These are phyloP conservation scores for Auxenochlorella pyrenoidosa DNA, from an alignment of 139 green algal species.

Conservation along the genomic window DNA sequence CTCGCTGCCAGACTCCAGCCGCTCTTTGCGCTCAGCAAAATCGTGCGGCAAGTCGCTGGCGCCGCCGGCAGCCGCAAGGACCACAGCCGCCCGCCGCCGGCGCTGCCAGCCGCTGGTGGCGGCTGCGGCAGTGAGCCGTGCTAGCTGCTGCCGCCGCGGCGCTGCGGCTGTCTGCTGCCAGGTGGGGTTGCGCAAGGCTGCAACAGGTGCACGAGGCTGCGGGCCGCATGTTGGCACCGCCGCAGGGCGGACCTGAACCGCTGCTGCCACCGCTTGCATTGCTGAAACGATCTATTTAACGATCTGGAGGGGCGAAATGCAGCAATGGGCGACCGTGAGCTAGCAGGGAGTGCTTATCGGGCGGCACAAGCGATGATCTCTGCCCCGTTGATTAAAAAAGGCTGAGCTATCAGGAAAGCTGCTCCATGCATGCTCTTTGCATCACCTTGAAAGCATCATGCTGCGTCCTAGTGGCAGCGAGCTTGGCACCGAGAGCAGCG, in stretches of 20 bases:
- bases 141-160: background rate
- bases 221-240: background rate
- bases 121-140: background rate
- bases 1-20: slow-evolving; percentile 25
- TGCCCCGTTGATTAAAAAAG: too few species aligned
- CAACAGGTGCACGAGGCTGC: background rate
- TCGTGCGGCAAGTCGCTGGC: background rate
- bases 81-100: background rate
- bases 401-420: too few species aligned
- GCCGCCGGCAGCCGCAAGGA: background rate
- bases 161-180: background rate
- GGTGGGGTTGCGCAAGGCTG: background rate
- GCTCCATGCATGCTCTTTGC: too few species aligned
- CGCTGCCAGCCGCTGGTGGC: background rate
- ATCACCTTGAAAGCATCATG: too few species aligned
- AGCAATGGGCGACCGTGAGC: background rate
- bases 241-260: background rate
- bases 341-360: background rate
- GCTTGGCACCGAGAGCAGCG: too few species aligned
- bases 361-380: too few species aligned
- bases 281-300: background rate
- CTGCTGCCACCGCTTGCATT: background rate
- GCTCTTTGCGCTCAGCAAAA: slow-evolving; percentile 13
- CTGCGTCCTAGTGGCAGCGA: too few species aligned
- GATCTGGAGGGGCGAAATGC: background rate